phyloP scores from a whole-genome alignment of 495 filamentous ascomycete species.

The Tuber magnatum region DNA sequence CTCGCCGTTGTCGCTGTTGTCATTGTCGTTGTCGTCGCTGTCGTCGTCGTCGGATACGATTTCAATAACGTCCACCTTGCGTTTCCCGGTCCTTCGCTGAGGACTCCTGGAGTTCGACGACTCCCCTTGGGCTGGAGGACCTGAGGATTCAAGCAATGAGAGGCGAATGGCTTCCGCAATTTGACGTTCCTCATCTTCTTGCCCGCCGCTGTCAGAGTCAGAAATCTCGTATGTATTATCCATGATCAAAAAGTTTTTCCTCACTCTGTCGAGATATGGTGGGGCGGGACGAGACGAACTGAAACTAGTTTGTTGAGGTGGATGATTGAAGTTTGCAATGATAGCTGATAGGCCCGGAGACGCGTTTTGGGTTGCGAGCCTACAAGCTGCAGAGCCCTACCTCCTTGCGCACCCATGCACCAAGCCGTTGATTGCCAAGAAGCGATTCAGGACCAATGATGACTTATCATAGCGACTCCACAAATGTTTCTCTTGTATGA shows the following conservation, averaged over 20 bases:
- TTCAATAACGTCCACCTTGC: slow-evolving; percentile 23
- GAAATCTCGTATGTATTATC: slow-evolving; percentile 12
- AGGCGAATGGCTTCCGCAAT: slow-evolving; percentile 21
- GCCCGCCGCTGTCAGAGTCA: slow-evolving; percentile 15
- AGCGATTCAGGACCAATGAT: not conserved
- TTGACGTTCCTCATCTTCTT: slow-evolving; percentile 16
- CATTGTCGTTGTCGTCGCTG: too few relatives aligned
- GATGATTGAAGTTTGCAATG: not conserved
- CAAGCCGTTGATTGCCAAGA: not conserved
- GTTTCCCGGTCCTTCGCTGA: not conserved
- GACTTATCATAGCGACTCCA: not conserved
- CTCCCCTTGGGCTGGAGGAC: not conserved
- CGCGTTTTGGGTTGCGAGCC: slow-evolving; percentile 15
- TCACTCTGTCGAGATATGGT: not conserved
- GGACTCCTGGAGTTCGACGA: not conserved
- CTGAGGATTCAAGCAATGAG: slow-evolving; percentile 15
- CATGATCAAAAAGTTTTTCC: slow-evolving; percentile 7
- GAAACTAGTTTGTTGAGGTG: not conserved
- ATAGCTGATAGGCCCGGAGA: slow-evolving; percentile 4
- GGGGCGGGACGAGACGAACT: not conserved
- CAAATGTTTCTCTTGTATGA: not conserved
- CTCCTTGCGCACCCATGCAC: not conserved
- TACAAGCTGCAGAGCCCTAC: not conserved
- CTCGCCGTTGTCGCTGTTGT: slow-evolving; percentile 22
- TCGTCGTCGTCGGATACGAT: slow-evolving; percentile 24